Evolutionary conservation across 169 alveolate genomes (phyloP).

Genomic region (Amoebophrya sp.): DNA sequence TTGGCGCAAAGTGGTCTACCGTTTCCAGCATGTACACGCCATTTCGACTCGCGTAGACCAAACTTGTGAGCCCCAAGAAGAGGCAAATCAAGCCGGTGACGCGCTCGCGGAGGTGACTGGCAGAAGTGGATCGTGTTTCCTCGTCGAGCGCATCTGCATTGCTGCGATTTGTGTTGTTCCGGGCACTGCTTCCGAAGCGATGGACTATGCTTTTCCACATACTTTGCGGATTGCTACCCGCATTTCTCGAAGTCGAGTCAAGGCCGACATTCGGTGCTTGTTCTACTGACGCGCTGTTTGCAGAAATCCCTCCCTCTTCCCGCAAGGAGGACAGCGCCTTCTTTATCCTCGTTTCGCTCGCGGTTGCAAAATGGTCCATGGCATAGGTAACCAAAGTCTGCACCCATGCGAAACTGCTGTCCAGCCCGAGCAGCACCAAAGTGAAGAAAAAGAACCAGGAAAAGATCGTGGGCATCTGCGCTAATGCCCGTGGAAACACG

Average conservation of each 20-base stretch:
- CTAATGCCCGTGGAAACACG: background rate
- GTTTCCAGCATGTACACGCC: background rate
- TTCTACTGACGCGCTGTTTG: no score
- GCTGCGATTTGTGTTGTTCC: background rate
- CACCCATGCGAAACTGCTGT: conserved; percentile 3
- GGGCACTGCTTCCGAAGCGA: no score
- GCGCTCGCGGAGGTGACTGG: background rate
- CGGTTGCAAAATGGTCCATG: background rate
- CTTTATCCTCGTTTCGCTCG: background rate
- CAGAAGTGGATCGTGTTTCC: background rate
- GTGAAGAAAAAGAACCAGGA: background rate
- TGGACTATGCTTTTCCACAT: no score
- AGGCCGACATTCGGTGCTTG: background rate
- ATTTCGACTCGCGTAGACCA: background rate
- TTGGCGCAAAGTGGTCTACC: background rate
- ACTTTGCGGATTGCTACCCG: no score
- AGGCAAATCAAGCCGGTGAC: background rate
- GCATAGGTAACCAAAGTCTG: background rate
- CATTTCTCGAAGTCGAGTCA: no score
- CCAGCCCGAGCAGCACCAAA: background rate
- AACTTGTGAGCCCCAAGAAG: background rate
- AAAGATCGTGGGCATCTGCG: background rate
- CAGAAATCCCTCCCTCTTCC: background rate
- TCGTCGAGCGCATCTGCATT: background rate
- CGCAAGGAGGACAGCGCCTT: background rate